These are phyloP conservation scores for Keqinozyma sinolaborantium DNA, from an alignment of 1,139 yeast genomes.

Conservation along the genomic window DNA sequence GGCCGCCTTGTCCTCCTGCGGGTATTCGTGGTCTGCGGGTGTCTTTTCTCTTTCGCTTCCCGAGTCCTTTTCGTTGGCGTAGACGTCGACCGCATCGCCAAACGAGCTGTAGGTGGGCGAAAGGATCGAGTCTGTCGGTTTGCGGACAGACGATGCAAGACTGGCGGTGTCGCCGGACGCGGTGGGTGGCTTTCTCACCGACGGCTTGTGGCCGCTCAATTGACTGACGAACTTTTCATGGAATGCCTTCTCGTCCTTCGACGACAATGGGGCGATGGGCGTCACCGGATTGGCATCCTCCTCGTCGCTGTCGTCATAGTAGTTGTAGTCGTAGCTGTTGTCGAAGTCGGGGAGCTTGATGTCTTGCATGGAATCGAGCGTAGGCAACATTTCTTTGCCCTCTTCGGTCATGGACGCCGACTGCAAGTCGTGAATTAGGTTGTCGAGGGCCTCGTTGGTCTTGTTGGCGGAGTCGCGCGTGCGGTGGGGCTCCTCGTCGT, in stretches of 20 bases:
- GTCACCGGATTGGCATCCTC: slow-evolving; percentile 16
- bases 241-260: slow-evolving; percentile 18
- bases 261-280: slow-evolving; percentile 27
- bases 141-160: slow-evolving; percentile 27
- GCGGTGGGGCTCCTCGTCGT: not conserved
- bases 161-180: slow-evolving; percentile 4
- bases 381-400: slow-evolving; percentile 14
- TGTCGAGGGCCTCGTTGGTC: slow-evolving; percentile 26
- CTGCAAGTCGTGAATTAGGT: slow-evolving; percentile 34
- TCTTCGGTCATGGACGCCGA: slow-evolving; percentile 16
- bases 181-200: slow-evolving; percentile 20
- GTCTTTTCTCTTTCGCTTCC: slow-evolving; percentile 1
- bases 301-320: slow-evolving; percentile 11
- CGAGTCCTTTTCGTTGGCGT: slow-evolving; percentile 15
- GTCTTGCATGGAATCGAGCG: slow-evolving; percentile 19
- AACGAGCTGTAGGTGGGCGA: slow-evolving; percentile 12
- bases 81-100: slow-evolving; percentile 15
- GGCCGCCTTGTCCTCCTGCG: slow-evolving; percentile 7
- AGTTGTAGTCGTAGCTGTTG: slow-evolving; percentile 14
- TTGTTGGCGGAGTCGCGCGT: not conserved
- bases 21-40: not conserved
- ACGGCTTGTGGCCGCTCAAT: slow-evolving; percentile 27
- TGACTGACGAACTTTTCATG: slow-evolving; percentile 28
- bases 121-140: slow-evolving; percentile 20
- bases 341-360: slow-evolving; percentile 28